These are phyloP conservation scores for Skeletonema marinoi DNA, from an alignment of 108 stramenopile species.

Conservation along the genomic window DNA sequence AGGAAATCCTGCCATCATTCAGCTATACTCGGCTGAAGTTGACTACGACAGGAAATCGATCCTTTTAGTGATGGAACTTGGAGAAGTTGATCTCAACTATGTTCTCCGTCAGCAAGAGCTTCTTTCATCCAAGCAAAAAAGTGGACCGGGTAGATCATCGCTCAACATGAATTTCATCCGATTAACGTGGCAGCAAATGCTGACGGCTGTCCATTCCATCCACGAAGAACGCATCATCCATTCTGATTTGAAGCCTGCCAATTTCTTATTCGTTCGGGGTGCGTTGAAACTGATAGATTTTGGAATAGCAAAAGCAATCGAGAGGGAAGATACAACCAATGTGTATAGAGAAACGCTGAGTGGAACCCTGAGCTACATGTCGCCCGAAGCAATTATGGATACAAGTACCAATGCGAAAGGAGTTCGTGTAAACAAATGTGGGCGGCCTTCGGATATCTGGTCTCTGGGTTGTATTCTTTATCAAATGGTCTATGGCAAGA, in stretches of 20 bases:
- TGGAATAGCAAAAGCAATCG: slow-evolving; percentile 98
- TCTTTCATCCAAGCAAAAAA: slow-evolving; percentile 28
- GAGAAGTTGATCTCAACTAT: slow-evolving; percentile 95
- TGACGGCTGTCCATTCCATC: slow-evolving; percentile 96
- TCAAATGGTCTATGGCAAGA: slow-evolving; percentile 94
- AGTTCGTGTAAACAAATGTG: slow-evolving; percentile 58
- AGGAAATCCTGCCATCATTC: slow-evolving; percentile 94
- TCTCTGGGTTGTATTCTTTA: slow-evolving; percentile 97
- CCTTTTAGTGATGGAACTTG: slow-evolving; percentile 93
- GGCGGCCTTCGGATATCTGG: slow-evolving; percentile 91
- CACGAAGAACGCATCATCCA: slow-evolving; percentile 98
- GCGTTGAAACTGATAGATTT: slow-evolving; percentile 98
- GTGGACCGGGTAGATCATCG: slow-evolving; percentile 33
- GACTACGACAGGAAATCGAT: slow-evolving; percentile 82
- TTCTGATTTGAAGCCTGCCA: slow-evolving; percentile 86
- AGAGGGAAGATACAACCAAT: slow-evolving; percentile 96
- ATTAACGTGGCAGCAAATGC: slow-evolving; percentile 99
- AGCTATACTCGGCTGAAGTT: slow-evolving; percentile 90
- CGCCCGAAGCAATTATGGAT: slow-evolving; percentile 96
- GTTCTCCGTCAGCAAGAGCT: slow-evolving; percentile 87
- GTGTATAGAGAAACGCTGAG: slow-evolving; percentile 96
- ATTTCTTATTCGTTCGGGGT: slow-evolving; percentile 92
- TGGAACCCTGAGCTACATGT: slow-evolving; percentile 99
- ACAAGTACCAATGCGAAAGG: slow-evolving; percentile 69
- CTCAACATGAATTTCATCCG: slow-evolving; percentile 97